Conservation (phyloP, 768 basidiomycete genomes). For the Postia placenta region DNA sequence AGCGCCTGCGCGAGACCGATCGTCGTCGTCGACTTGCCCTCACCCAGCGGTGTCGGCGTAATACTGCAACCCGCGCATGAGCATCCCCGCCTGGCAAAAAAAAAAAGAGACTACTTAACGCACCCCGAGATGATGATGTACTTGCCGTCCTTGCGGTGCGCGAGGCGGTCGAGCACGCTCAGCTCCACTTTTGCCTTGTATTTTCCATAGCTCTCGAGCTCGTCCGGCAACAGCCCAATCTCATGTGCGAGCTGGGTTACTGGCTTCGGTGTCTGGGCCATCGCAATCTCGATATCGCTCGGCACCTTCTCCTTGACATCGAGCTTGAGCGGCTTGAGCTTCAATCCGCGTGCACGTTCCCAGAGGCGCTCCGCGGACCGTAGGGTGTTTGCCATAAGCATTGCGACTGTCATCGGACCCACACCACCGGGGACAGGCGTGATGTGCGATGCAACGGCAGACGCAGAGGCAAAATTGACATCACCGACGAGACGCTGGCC, state of each 20-base stretch:
- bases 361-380: constrained; percentile 78
- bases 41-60: constrained; percentile 93
- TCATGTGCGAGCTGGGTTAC: constrained; percentile 79
- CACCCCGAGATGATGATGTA: constrained; percentile 95
- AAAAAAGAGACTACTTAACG: constrained; percentile 3
- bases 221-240: constrained; percentile 79
- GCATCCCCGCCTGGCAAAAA: too few relatives aligned
- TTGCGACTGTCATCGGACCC: constrained; percentile 99
- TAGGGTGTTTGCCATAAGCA: constrained; percentile 95
- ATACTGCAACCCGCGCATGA: constrained; percentile 48
- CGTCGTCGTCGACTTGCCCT: constrained; percentile 98
- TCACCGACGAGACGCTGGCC: constrained; percentile 96
- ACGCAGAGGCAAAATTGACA: constrained; percentile 80
- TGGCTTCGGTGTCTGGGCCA: constrained; percentile 91
- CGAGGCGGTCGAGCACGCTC: constrained; percentile 75
- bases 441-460: constrained; percentile 76
- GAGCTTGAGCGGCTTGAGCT: constrained; percentile 74
- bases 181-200: constrained; percentile 98
- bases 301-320: constrained; percentile 83
- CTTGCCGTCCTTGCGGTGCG: constrained; percentile 86
- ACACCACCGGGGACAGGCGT: constrained; percentile 99
- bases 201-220: constrained; percentile 90
- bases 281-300: constrained; percentile 93
- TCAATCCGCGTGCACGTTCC: constrained; percentile 58
- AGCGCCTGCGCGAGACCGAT: constrained; percentile 96